phyloP scores from a whole-genome alignment of 1,284 basidiomycete species.

The Salmacisia buchloeana region DNA sequence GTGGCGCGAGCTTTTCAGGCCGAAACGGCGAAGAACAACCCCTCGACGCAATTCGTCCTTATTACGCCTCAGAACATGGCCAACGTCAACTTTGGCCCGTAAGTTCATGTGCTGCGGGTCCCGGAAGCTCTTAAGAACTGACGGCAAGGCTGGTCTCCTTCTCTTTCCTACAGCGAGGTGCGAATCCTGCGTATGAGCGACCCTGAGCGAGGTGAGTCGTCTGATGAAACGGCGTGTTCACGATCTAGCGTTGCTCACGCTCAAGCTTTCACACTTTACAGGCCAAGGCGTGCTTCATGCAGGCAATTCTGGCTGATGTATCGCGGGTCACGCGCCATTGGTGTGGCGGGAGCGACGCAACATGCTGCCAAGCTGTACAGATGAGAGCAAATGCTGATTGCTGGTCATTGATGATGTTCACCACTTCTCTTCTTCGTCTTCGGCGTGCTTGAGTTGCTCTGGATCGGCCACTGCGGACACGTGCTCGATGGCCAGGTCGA shows the following conservation, averaged over 20 bases:
- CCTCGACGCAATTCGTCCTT: constrained; percentile 61
- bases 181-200: constrained; percentile 20
- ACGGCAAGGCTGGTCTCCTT: neutral
- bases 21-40: constrained; percentile 73
- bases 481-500: constrained; percentile 53
- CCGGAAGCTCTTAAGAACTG: neutral
- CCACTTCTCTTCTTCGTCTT: too few species aligned
- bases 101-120: constrained; percentile 10
- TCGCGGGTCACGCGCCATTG: too few species aligned
- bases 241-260: neutral
- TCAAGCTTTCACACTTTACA: neutral
- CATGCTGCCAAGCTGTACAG: too few species aligned
- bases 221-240: neutral
- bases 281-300: neutral
- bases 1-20: constrained; percentile 51
- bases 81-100: constrained; percentile 16
- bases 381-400: too few species aligned
- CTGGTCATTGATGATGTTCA: too few species aligned
- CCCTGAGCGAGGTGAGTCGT: constrained; percentile 18
- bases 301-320: neutral
- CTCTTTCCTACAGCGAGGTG: constrained; percentile 15
- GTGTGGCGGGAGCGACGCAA: too few species aligned
- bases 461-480: constrained; percentile 41
- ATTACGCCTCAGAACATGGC: constrained; percentile 47
- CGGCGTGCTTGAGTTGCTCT: too few species aligned